Evolutionary conservation across 2,329 filamentous ascomycete genomes (phyloP).

Genomic region (Microsporum audouinii): DNA sequence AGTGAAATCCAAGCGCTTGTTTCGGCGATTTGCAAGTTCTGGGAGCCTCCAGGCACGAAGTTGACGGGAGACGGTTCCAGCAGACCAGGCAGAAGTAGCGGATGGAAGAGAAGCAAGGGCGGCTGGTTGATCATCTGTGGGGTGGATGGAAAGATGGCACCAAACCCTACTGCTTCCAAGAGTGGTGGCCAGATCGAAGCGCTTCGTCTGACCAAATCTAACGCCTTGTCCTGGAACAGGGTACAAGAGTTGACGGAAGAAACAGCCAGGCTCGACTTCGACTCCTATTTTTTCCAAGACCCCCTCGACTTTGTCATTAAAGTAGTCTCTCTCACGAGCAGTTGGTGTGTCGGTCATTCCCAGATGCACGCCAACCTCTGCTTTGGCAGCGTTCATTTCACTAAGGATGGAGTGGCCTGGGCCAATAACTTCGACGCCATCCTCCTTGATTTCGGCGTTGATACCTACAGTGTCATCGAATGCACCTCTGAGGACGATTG

Average conservation of each 20-base stretch:
- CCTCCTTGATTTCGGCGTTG: constrained; percentile 93
- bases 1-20: constrained; percentile 85
- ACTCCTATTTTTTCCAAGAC: constrained; percentile 76
- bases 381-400: constrained; percentile 75
- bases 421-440: constrained; percentile 65
- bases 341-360: constrained; percentile 58
- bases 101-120: constrained; percentile 60
- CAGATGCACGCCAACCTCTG: constrained; percentile 65
- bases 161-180: constrained; percentile 79
- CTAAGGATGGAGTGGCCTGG: constrained; percentile 72
- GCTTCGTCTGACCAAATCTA: constrained; percentile 61
- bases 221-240: constrained; percentile 69
- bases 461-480: constrained; percentile 91
- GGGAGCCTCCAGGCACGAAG: constrained; percentile 85
- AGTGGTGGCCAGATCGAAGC: constrained; percentile 63
- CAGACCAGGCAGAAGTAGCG: constrained; percentile 79
- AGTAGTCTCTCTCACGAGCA: constrained; percentile 61
- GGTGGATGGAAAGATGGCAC: constrained; percentile 88
- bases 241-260: constrained; percentile 70
- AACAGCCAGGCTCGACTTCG: constrained; percentile 71
- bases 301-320: constrained; percentile 69
- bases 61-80: constrained; percentile 82
- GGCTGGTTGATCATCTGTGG: constrained; percentile 72
- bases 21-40: constrained; percentile 91
- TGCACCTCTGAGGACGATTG: constrained; percentile 74